Base-by-base conservation (phyloP, 352 stramenopile genomes). In the Phytopythium mirpurense region DNA sequence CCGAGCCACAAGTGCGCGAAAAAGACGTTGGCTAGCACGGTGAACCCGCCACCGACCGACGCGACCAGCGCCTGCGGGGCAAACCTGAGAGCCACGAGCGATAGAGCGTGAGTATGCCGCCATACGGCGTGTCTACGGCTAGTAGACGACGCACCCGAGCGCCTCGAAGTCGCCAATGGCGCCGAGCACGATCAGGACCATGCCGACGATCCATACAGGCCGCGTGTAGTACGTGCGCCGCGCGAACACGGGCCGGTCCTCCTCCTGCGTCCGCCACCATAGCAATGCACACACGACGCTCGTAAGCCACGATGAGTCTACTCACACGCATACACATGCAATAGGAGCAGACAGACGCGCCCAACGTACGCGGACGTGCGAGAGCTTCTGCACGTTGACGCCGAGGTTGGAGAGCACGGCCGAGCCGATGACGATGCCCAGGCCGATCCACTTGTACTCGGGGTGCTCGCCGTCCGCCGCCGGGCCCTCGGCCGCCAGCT, bases 371-470 rank as follows among this genome's bases (percentile, higher is more conserved):
- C 75, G 74, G 37, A 90, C 78, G 57, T 93, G 83, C 14, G 83
- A 93, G 61, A 89, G 76, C 47, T 93, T 93, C 57, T 93, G 83
- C 31, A 93, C 78, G 61, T 93, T 93, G 23, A 93, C 83, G 42
- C 83, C 83, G 8, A 93, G 64, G 56, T 93, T 93, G 23, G 80
- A 91, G 40, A 91, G 71, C 53, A 93, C 73, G n/a, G 83, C 83
- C 18, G 83, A 90, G 53, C 60, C 67, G 34, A 93, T 81, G 55
- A 91, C 80, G 51, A 93, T 90, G 48, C 65, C 63, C 19, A 93
- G 63, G 3, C 83, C 83, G 61, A 93, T 86, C 83, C 83, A 93
- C 51, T 93, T 90, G 65, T 87, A 83, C 58, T 87, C 63, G 27
- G 71, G 62, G 50, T 75, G 84, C 60, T 84, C 64, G 11, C 18